phyloP scores from a whole-genome alignment of 2,329 filamentous ascomycete genomes.

The Helminthosporium solani region DNA sequence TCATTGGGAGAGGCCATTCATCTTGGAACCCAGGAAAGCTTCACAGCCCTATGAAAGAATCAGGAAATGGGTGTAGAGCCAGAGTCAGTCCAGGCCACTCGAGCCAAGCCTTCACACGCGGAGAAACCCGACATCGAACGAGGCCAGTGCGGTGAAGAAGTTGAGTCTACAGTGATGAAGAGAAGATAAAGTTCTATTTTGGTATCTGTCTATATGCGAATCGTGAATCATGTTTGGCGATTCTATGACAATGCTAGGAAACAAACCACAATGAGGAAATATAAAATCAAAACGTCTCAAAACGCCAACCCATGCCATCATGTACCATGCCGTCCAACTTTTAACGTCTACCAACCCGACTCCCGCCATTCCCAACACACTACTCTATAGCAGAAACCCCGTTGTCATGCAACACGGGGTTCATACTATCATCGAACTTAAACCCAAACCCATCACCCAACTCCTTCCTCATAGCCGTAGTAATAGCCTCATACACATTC shows the following conservation, averaged over 20 bases:
- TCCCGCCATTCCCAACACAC: constrained; percentile 8
- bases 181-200: constrained; percentile 5
- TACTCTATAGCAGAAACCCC: constrained; percentile 59
- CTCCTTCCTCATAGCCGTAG: constrained; percentile 67
- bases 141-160: background rate
- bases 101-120: no score
- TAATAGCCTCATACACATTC: constrained; percentile 71
- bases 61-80: no score
- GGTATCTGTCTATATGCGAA: constrained; percentile 11
- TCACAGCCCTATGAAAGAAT: no score
- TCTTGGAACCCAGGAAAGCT: no score
- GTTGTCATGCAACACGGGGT: constrained; percentile 62
- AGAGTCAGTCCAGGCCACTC: no score
- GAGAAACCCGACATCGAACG: no score
- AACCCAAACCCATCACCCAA: constrained; percentile 73
- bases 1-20: no score
- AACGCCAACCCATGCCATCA: constrained; percentile 1
- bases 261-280: background rate
- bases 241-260: constrained; percentile 6
- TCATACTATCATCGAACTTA: constrained; percentile 69
- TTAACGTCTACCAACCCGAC: background rate
- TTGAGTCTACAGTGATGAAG: no score
- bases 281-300: background rate
- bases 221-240: constrained; percentile 5
- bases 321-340: background rate